Conservation (phyloP, 176 grass and related monocot genomes). For the Stipa capillata region DNA sequence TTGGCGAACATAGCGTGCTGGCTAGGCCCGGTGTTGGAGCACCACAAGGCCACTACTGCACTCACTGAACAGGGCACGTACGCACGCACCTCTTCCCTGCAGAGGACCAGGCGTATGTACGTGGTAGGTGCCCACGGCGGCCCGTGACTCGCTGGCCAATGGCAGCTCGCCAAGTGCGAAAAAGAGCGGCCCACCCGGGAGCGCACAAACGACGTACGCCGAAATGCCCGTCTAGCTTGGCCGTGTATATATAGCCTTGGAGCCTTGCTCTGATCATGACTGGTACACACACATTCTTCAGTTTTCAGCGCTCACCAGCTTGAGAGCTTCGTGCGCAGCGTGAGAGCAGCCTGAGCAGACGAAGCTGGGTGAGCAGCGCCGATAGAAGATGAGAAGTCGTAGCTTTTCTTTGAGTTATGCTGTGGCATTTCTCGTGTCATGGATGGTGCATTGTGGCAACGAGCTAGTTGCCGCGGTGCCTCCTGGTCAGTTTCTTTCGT, state of each 20-base stretch:
- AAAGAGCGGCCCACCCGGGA: too few relatives aligned
- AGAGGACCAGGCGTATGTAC: slow-evolving; percentile 25
- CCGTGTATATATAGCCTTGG: slow-evolving; percentile 29
- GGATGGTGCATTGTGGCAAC: slow-evolving; percentile 18
- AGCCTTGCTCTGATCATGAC: slow-evolving; percentile 10
- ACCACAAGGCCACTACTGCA: slow-evolving; percentile 38
- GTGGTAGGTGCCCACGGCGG: slow-evolving; percentile 21
- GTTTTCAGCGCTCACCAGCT: neutral
- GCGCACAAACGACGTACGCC: neutral
- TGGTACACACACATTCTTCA: neutral
- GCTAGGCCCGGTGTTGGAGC: slow-evolving; percentile 49
- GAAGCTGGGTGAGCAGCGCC: neutral
- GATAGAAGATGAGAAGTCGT: neutral
- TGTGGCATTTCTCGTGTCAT: slow-evolving; percentile 4
- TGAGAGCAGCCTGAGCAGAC: neutral
- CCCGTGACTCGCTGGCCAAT: slow-evolving; percentile 38
- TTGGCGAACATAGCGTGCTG: slow-evolving; percentile 14
- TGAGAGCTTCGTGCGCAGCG: neutral
- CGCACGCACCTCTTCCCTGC: slow-evolving; percentile 2
- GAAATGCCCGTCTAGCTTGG: neutral
- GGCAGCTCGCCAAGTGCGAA: slow-evolving; percentile 9
- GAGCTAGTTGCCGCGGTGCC: slow-evolving; percentile 26
- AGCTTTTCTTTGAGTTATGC: neutral
- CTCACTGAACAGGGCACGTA: neutral
- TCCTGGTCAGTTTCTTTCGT: slow-evolving; percentile 29